Evolutionary conservation across 306 rosid genomes (phyloP).

Genomic region (Gastrolobium villosum): DNA sequence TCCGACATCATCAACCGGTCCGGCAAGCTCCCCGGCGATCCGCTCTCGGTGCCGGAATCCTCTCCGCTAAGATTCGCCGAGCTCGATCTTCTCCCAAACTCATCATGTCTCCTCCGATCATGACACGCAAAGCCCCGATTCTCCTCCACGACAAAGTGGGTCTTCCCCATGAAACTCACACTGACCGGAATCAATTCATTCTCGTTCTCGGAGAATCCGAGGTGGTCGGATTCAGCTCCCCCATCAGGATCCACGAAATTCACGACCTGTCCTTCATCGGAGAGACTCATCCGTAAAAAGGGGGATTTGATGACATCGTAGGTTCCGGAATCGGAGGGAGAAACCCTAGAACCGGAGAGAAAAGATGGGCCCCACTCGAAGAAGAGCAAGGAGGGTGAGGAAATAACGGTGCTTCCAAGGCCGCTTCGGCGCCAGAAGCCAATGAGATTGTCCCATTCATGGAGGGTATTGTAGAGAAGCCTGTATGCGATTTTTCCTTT

Average conservation of each 20-base stretch:
- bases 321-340: slow-evolving; percentile 65
- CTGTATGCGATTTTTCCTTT: slow-evolving; percentile 62
- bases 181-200: slow-evolving; percentile 67
- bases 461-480: slow-evolving; percentile 71
- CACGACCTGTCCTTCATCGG: slow-evolving; percentile 69
- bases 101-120: slow-evolving; percentile 44
- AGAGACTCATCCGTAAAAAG: slow-evolving; percentile 69
- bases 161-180: slow-evolving; percentile 79
- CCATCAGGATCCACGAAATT: slow-evolving; percentile 75
- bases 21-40: slow-evolving; percentile 81
- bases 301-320: slow-evolving; percentile 76
- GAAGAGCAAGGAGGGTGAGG: slow-evolving; percentile 75
- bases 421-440: slow-evolving; percentile 98
- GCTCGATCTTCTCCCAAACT: slow-evolving; percentile 60
- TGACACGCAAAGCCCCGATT: slow-evolving; percentile 49
- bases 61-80: slow-evolving; percentile 51
- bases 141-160: slow-evolving; percentile 87
- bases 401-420: slow-evolving; percentile 25
- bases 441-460: slow-evolving; percentile 76
- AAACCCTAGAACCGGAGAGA: slow-evolving; percentile 71
- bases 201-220: slow-evolving; percentile 38
- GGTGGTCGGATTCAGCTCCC: slow-evolving; percentile 44
- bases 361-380: slow-evolving; percentile 89
- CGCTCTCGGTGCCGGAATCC: slow-evolving; percentile 55
- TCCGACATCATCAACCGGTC: slow-evolving; percentile 76